These are phyloP conservation scores for Neofusicoccum parvum DNA, from an alignment of 2,329 filamentous ascomycete species.

Conservation along the genomic window DNA sequence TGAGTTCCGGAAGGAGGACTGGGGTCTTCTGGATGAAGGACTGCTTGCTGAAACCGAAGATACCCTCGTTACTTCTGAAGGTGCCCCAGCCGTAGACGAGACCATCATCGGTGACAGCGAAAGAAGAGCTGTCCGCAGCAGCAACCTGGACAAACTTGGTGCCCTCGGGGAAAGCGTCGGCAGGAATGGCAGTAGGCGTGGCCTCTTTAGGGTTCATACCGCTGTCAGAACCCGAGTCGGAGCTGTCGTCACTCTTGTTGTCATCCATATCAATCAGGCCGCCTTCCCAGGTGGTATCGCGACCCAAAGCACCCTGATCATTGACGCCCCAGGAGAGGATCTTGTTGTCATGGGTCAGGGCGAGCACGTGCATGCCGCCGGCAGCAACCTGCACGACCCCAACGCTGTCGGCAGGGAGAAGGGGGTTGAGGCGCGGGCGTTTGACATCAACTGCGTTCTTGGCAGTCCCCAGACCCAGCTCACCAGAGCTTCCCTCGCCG, in stretches of 20 bases:
- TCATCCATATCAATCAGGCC: conserved; percentile 57
- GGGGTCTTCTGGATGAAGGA: conserved; percentile 44
- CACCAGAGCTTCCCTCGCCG: conserved; percentile 77
- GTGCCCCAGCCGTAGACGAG: conserved; percentile 83
- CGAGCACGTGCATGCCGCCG: conserved; percentile 80
- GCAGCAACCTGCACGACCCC: conserved; percentile 75
- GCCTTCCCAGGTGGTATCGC: conserved; percentile 71
- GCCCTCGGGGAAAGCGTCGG: conserved; percentile 60
- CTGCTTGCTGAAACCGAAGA: conserved; percentile 63
- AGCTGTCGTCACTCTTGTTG: conserved; percentile 54
- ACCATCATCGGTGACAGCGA: conserved; percentile 74
- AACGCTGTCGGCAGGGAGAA: conserved; percentile 58
- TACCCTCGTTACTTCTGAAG: conserved; percentile 71
- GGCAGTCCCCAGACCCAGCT: conserved; percentile 74
- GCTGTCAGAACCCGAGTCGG: conserved; percentile 57
- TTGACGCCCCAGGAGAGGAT: conserved; percentile 88
- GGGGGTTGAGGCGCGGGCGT: conserved; percentile 69
- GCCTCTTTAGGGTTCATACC: conserved; percentile 73
- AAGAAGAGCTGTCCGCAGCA: conserved; percentile 74
- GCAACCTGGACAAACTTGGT: conserved; percentile 68
- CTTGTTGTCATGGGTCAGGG: conserved; percentile 76
- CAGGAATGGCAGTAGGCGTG: conserved; percentile 62
- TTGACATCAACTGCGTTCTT: conserved; percentile 71
- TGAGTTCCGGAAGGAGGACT: conserved; percentile 62
- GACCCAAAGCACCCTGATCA: conserved; percentile 77